These are phyloP conservation scores for Glomus cerebriforme DNA, from an alignment of 192 early-diverging fungal species.

Conservation along the genomic window DNA sequence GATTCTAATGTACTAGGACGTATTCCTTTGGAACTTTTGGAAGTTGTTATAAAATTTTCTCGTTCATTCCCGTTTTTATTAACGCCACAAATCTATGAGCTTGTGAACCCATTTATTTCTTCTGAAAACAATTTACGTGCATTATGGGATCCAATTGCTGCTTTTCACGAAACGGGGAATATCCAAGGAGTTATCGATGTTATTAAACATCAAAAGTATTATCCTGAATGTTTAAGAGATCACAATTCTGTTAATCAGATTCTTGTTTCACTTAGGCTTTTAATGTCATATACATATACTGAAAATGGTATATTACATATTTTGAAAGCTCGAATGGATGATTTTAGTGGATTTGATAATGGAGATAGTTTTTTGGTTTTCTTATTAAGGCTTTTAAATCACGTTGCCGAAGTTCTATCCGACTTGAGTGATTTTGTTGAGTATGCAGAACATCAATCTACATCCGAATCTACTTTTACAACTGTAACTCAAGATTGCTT, in stretches of 20 bases:
- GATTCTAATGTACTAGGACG: neutral
- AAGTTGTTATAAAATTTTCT: constrained; percentile 31
- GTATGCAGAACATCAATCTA: constrained; percentile 26
- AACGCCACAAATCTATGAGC: constrained; percentile 12
- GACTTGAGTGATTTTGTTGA: constrained; percentile 31
- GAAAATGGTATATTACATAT: constrained; percentile 32
- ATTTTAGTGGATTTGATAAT: constrained; percentile 35
- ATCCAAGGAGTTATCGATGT: constrained; percentile 33
- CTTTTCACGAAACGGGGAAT: constrained; percentile 27
- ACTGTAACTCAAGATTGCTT: neutral
- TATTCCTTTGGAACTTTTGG: constrained; percentile 30
- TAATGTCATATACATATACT: constrained; percentile 30
- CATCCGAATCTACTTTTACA: neutral
- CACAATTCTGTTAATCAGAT: constrained; percentile 29
- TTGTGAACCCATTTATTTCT: constrained; percentile 1
- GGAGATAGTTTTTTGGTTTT: constrained; percentile 33
- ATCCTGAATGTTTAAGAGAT: constrained; percentile 36
- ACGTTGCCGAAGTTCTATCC: constrained; percentile 29
- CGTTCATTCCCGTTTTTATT: constrained; percentile 19
- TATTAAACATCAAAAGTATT: constrained; percentile 35
- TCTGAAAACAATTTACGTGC: constrained; percentile 25
- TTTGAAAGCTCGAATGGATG: constrained; percentile 30
- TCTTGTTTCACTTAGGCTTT: constrained; percentile 19
- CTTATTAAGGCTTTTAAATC: constrained; percentile 29
- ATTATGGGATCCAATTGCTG: constrained; percentile 30